Percentiles rank a stretch among this genome's conserved stretches.
phyloP scores from a whole-genome alignment of 2,329 filamentous ascomycete species.

The Domatiomyces catenatus region DNA sequence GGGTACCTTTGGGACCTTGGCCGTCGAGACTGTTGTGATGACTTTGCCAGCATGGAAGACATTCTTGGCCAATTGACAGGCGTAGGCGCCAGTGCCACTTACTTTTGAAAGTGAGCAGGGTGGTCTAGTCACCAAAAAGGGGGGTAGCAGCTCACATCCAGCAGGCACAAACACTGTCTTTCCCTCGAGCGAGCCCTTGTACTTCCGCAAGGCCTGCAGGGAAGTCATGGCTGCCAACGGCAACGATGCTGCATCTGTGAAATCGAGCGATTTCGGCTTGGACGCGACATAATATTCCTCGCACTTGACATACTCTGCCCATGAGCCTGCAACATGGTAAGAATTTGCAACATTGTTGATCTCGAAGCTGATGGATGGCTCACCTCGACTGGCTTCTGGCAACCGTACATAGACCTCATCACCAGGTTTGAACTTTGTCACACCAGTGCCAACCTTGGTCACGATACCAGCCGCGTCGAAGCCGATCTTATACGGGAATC shows the following conservation, averaged over 20 bases:
- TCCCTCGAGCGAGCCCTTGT: constrained; percentile 32
- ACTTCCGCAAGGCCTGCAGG: constrained; percentile 30
- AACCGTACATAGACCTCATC: constrained; percentile 27
- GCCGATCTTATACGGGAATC: constrained; percentile 31
- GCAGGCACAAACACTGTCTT: constrained; percentile 39
- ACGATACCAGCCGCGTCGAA: constrained; percentile 30
- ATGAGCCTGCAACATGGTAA: constrained; percentile 19
- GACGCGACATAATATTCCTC: constrained; percentile 22
- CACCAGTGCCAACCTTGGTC: constrained; percentile 21
- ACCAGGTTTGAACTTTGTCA: constrained; percentile 24
- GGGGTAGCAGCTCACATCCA: constrained; percentile 20
- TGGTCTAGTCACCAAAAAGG: background rate
- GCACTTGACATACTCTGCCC: constrained; percentile 25
- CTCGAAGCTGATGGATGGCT: background rate
- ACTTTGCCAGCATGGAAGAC: constrained; percentile 33
- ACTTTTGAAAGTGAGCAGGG: constrained; percentile 18
- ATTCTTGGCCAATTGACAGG: constrained; percentile 37
- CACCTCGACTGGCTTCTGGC: constrained; percentile 21
- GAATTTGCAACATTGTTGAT: too few relatives aligned
- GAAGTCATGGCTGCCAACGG: constrained; percentile 30
- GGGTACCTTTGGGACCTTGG: constrained; percentile 34
- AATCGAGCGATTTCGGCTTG: constrained; percentile 29
- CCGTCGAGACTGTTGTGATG: constrained; percentile 39
- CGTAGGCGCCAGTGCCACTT: constrained; percentile 33
- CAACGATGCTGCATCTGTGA: constrained; percentile 30